These are phyloP conservation scores for Ophiocordyceps camponoti-saundersi DNA, from an alignment of 2,329 filamentous ascomycete genomes.

Conservation along the genomic window DNA sequence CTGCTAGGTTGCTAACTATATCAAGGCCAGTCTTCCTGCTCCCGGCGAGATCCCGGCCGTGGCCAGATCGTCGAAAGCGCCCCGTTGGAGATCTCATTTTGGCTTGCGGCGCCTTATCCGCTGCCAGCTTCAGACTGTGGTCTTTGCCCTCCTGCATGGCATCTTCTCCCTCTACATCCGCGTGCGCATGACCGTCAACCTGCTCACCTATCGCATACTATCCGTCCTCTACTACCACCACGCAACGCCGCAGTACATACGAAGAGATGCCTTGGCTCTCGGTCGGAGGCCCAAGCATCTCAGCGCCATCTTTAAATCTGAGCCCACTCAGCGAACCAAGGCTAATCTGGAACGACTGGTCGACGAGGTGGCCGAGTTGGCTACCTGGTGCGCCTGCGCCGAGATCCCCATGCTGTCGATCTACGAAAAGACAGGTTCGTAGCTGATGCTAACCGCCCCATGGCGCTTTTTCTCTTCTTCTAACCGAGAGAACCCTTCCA, in stretches of 20 bases:
- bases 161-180: conserved; percentile 83
- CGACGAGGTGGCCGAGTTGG: conserved; percentile 80
- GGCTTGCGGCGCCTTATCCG: conserved; percentile 45
- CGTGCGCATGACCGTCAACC: conserved; percentile 62
- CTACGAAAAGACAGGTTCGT: conserved; percentile 72
- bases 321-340: conserved; percentile 49
- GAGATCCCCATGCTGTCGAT: conserved; percentile 78
- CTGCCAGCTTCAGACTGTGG: conserved; percentile 44
- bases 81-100: conserved; percentile 23
- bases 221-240: conserved; percentile 90
- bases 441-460: neutral
- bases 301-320: conserved; percentile 66
- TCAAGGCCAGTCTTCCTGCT: conserved; percentile 17
- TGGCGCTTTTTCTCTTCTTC: neutral
- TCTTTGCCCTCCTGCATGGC: conserved; percentile 57
- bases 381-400: conserved; percentile 82
- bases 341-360: conserved; percentile 70
- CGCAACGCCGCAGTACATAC: conserved; percentile 81
- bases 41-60: conserved; percentile 15
- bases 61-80: conserved; percentile 7
- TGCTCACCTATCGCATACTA: conserved; percentile 58
- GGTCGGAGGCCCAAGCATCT: conserved; percentile 66
- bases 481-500: conserved; percentile 16
- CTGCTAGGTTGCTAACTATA: conserved; percentile 4
- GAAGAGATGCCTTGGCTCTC: conserved; percentile 64